phyloP scores from a whole-genome alignment of 169 alveolate species.

The Cryptosporidium sp. region DNA sequence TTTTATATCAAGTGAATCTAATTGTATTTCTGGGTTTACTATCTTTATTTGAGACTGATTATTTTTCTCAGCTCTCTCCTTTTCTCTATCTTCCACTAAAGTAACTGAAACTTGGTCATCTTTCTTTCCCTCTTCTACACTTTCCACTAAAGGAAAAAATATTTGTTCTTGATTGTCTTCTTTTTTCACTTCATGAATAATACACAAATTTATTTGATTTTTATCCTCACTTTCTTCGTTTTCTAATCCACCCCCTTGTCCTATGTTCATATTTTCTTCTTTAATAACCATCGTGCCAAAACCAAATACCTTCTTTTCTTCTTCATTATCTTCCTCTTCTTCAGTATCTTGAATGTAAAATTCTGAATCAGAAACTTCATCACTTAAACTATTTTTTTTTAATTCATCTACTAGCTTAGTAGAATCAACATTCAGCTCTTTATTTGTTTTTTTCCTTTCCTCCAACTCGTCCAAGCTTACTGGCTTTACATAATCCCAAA shows the following conservation, averaged over 20 bases:
- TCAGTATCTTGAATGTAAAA: constrained; percentile 24
- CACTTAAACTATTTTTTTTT: background rate
- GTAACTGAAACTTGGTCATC: background rate
- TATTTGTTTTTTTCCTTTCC: background rate
- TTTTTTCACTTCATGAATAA: background rate
- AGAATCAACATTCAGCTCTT: background rate
- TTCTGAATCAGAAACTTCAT: constrained; percentile 54
- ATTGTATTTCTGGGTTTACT: background rate
- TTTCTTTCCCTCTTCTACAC: no score
- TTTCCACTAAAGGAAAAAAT: background rate
- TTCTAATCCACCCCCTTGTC: background rate
- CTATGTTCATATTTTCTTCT: background rate
- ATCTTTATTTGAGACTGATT: background rate
- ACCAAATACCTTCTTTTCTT: background rate
- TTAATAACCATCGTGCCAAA: background rate
- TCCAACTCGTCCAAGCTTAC: constrained; percentile 39
- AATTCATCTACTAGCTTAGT: background rate
- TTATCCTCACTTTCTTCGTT: background rate
- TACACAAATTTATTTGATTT: background rate
- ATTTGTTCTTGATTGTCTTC: background rate
- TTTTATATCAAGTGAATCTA: no score
- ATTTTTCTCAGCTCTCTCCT: background rate
- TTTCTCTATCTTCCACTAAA: background rate
- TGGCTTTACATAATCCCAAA: constrained; percentile 74
- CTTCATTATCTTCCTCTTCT: constrained; percentile 12